Evolutionary conservation across 2,329 filamentous ascomycete species (phyloP), one percentile per base, ranked within the genome.

Genomic region (Sporothrix luriei): DNA sequence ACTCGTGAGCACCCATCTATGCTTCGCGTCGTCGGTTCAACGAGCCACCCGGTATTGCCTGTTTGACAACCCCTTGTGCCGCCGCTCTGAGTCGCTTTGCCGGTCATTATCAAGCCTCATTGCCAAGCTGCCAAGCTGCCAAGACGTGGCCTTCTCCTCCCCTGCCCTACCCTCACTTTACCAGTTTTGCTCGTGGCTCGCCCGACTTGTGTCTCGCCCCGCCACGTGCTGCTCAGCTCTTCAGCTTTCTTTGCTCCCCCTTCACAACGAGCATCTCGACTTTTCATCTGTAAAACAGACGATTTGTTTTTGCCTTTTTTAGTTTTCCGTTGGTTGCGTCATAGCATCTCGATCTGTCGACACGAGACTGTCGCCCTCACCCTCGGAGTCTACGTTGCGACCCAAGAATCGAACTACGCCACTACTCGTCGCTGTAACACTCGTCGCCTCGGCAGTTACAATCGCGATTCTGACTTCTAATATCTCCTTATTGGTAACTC

Each of bases 71-170:
- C 51, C 64, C 24, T 65, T 46, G 38, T 33, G 33, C 46, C 38
- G 26, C 62, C 19, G 26, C 21, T 51, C 62, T 24, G 43, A 49
- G 46, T 51, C 16, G 4, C 24, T 65, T 29, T 57, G 29, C 52
- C 51, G 16, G 52, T 24, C 38, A 16, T 46, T 67, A 33, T 69
- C 68, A 69, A 68, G 65, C 55, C 19, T 38, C 46, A 5, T 43
- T 64, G 70, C 70, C 71, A 70, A 69, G 70, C 62, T 67, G 68
- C 71, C 69, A 72, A 71, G 62, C 59, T 52, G 69, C 69, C 67
- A 69, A 72, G 69, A 71, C 38, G 38, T 40, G 16, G 43, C 66
- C 64, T 68, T 68, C 57, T 70, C 66, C 69, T 54, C 62, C 33
- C 62, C 70, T 70, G 64, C 54, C 46, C 61, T 66, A 66, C 69